A percentile compares a stretch with the other conserved stretches of the same genome.
Evolutionary conservation across 176 grass and related monocot genomes (phyloP).

Genomic region (Avena insularis): DNA sequence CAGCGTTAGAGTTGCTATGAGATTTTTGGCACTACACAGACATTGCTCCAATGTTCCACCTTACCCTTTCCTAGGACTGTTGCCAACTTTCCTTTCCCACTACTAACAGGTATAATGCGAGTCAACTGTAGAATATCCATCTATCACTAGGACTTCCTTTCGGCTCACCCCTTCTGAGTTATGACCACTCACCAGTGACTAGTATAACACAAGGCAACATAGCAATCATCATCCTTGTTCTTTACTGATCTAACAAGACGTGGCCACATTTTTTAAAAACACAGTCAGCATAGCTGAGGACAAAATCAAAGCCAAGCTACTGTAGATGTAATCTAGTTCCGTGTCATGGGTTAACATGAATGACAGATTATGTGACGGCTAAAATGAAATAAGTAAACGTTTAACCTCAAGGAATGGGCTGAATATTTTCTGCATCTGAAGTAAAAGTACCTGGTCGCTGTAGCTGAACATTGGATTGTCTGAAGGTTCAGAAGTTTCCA

Average conservation of each 20-base stretch:
- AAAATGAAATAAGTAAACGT: not conserved
- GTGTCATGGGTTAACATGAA: not conserved
- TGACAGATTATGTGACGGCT: not conserved
- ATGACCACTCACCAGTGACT: not conserved
- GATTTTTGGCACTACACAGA: constrained; percentile 19
- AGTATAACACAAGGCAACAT: not conserved
- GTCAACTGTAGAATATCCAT: constrained; percentile 41
- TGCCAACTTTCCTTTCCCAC: constrained; percentile 28
- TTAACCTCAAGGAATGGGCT: not conserved
- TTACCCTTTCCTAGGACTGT: constrained; percentile 21
- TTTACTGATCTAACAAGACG: not conserved
- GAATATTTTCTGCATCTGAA: not conserved
- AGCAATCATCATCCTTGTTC: not conserved
- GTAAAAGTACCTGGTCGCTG: not conserved
- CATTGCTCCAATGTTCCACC: constrained; percentile 7
- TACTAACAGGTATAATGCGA: constrained; percentile 8
- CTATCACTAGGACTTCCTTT: not conserved
- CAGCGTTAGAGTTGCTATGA: not conserved
- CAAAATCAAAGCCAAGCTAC: not conserved
- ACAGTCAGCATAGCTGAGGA: not conserved
- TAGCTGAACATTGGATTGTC: not conserved
- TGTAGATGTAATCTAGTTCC: not conserved
- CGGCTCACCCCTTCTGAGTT: not conserved
- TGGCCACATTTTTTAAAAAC: not conserved
- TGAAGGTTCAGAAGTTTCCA: constrained; percentile 4